Evolutionary conservation across 1,139 yeast species (phyloP).

Genomic region (Debaryomyces nepalensis): DNA sequence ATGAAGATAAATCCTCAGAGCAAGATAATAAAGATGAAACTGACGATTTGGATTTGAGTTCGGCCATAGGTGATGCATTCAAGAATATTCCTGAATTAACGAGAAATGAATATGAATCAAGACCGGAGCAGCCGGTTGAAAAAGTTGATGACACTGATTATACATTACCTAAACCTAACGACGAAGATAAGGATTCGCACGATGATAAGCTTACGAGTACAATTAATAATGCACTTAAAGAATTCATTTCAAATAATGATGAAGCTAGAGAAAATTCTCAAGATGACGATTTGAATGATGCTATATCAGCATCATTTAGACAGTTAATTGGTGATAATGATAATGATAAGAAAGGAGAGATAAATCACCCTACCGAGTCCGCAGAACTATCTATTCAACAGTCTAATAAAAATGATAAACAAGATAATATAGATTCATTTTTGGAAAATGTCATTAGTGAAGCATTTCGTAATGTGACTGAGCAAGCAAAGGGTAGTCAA

Average conservation of each 20-base stretch:
- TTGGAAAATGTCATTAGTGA: constrained; percentile 39
- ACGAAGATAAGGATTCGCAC: neutral
- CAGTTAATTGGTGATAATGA: constrained; percentile 10
- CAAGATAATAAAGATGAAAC: constrained; percentile 10
- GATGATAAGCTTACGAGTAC: constrained; percentile 1
- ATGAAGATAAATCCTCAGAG: constrained; percentile 1
- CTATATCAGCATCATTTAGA: constrained; percentile 27
- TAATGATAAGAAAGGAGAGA: neutral
- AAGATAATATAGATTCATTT: constrained; percentile 24
- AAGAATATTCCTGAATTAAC: constrained; percentile 16
- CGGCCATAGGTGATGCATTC: constrained; percentile 34
- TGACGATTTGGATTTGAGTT: constrained; percentile 25
- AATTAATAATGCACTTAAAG: constrained; percentile 8
- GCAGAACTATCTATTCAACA: neutral
- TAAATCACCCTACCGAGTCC: neutral
- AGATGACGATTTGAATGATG: constrained; percentile 17
- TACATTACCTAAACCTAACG: neutral
- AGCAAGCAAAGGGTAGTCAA: constrained; percentile 12
- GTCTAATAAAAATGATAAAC: constrained; percentile 15
- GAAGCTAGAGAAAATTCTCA: constrained; percentile 16
- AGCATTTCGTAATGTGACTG: constrained; percentile 38
- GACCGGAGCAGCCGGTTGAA: neutral
- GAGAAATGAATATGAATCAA: neutral
- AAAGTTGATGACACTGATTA: neutral
- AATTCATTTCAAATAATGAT: constrained; percentile 4